Base-by-base conservation (phyloP, 805 yeast genomes). In the Lipomyces yamanashiensis region DNA sequence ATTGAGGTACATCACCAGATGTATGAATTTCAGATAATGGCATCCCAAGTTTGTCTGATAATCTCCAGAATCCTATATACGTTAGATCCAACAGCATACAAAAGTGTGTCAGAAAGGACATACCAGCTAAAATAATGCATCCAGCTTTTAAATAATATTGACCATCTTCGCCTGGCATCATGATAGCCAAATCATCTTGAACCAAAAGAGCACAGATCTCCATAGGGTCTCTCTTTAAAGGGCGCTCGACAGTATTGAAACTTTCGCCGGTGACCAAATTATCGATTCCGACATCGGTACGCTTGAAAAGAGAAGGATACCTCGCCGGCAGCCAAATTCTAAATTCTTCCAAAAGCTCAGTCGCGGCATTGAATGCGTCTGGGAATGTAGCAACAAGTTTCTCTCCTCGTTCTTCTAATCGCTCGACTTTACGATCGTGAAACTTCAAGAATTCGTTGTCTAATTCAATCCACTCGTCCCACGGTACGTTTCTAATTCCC, bases 131-230 rank as follows among this genome's bases (percentile, higher is more conserved):
- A 71, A 85, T 77, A 55, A 87, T 84, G 4, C 87, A 83, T 1
- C 89, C 91, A 36, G 84, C 86, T 69, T 81, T 82, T 59, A 87
- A 76, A 40, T 76, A 76, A 71, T 85, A 86, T 58, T 83, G 80
- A 8, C 89, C 90, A 44, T 85, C 80, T 23, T 78, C 80, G 55
- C 79, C 77, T 70, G 87, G 90, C 57, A 85, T 75, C 88, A 87
- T 84, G 23, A 87, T 78, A 4, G 90, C 90, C 57, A 86, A 74
- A 72, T 87, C 90, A 73, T 87, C 90, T 73, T 87, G 90, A 13
- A 82, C 74, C 74, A 86, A 76, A 68, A 80, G 79, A 0, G 87
- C 82, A 7, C 85, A 84, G 72, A 85, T 83, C 51, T 80, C 74
- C 81, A 82, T 80, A 39, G 90, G 90, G 71, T 86, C 89, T 60